These are phyloP conservation scores for Paratinospora sagittata DNA, from an alignment of 164 flowering plant genomes.

Conservation along the genomic window DNA sequence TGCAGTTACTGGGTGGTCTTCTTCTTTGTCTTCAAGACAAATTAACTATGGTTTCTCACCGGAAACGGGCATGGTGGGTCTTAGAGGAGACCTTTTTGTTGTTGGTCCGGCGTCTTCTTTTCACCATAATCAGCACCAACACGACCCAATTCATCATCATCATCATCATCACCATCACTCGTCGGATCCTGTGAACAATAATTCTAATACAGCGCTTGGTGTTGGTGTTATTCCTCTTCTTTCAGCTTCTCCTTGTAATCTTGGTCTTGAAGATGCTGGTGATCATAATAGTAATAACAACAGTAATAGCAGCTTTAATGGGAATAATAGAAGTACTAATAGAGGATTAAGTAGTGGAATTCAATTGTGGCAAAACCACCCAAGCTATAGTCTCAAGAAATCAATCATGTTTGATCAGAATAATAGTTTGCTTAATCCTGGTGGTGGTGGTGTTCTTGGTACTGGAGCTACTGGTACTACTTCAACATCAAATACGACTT, in stretches of 20 bases:
- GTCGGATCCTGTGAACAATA: conserved; percentile 11
- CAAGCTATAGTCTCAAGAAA: conserved; percentile 24
- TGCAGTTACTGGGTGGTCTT: conserved; percentile 17
- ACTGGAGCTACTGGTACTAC: conserved; percentile 17
- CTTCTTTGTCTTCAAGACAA: conserved; percentile 27
- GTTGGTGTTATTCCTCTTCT: conserved; percentile 68
- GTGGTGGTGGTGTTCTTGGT: conserved; percentile 12
- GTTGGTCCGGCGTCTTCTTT: conserved; percentile 58
- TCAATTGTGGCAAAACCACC: conserved; percentile 41
- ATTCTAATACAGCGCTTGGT: conserved; percentile 33
- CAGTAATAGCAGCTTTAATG: background rate
- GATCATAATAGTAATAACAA: background rate
- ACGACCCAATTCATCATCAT: conserved; percentile 20
- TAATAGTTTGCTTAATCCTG: conserved; percentile 19
- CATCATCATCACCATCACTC: conserved; percentile 25
- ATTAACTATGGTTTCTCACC: conserved; percentile 48
- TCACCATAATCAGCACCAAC: conserved; percentile 35
- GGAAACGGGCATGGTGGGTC: conserved; percentile 76
- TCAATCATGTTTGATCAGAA: conserved; percentile 20
- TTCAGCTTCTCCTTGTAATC: conserved; percentile 29
- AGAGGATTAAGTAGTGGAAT: conserved; percentile 20
- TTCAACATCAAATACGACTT: conserved; percentile 22
- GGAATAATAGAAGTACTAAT: background rate
- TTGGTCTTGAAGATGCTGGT: conserved; percentile 21
- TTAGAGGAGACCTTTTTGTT: conserved; percentile 56